These are phyloP conservation scores for Biscogniauxia sp. DNA, from an alignment of 2,329 filamentous ascomycete genomes.

Conservation along the genomic window DNA sequence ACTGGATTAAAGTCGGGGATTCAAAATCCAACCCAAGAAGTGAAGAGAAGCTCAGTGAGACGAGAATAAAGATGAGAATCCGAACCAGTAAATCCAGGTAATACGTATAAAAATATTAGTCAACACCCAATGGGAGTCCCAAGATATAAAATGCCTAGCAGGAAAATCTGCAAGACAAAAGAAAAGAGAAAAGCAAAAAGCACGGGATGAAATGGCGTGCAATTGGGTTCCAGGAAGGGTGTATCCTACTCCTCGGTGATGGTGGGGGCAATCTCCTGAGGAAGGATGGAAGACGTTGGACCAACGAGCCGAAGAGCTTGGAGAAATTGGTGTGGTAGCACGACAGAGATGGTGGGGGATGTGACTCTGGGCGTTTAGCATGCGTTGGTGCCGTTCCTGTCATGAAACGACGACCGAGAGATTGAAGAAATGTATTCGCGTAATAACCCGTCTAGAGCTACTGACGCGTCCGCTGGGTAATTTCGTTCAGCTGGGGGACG, in stretches of 20 bases:
- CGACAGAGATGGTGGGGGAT: conserved; percentile 12
- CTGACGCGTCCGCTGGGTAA: not conserved
- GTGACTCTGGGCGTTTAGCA: conserved; percentile 17
- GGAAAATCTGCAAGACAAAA: conserved; percentile 8
- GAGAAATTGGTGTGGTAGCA: conserved; percentile 21
- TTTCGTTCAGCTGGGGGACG: not conserved
- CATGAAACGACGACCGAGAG: not conserved
- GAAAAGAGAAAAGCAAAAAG: conserved; percentile 4
- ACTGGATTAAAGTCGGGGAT: not conserved
- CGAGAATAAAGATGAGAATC: not conserved
- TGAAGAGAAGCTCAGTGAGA: not conserved
- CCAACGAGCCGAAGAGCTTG: conserved; percentile 10
- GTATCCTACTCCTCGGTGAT: conserved; percentile 8
- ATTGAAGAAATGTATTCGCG: conserved; percentile 3
- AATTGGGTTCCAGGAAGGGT: conserved; percentile 9
- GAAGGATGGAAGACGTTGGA: conserved; percentile 11
- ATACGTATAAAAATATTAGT: conserved; percentile 4
- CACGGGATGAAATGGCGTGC: conserved; percentile 11
- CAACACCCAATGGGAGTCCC: conserved; percentile 2
- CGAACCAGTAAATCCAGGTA: not conserved
- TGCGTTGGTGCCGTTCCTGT: conserved; percentile 15
- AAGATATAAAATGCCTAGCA: conserved; percentile 9
- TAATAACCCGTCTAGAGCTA: not conserved
- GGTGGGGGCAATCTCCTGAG: conserved; percentile 15
- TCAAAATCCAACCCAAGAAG: not conserved